Evolutionary conservation across 106 monocot species (phyloP), one percentile per base, ranked within the genome.

Genomic region (Dendrobium catenatum): DNA sequence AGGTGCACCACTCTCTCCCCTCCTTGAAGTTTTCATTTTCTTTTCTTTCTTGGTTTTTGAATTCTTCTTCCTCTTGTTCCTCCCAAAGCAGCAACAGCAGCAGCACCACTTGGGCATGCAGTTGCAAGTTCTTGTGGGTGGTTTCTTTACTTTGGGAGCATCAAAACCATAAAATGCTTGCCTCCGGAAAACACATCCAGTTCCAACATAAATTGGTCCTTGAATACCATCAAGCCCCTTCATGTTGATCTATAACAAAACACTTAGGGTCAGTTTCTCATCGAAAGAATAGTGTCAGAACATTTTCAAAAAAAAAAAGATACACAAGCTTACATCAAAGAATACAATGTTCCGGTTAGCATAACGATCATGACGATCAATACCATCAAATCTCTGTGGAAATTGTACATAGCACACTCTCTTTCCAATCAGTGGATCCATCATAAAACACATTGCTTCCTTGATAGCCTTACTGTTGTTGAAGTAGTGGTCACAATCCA

Each of bases 41-140:
- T 80, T 77, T 48, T 41, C 61, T 20, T 78, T 27, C 76, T 80
- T 90, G 6, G 10, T 68, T 54, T 85, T 83, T 15, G 83, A 42
- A 33, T 77, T 87, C 20, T 79, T 61, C 73, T 79, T 83, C 83
- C 79, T 73, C 55, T 73, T 83, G 79, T 55, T 91, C 79, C 64
- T 87, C 46, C 84, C 78, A 79, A 81, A 77, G 77, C 54, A 92
- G 55, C 92, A 89, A 42, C 80, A 86, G 26, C 77, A 37, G 80
- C 84, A 92, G 73, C 85, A 87, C 92, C 92, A 92, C 48, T 92
- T 92, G 5, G 95, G 95, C 87, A 58, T 92, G 83, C 92, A 95
- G 61, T 92, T 92, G 88, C 95, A 92, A 58, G 92, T 92, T 80
- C 90, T 90, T 29, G 84, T 85, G 1, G 90, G 92, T 33, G 90